Evolutionary conservation across 352 stramenopile species (phyloP).

Genomic region (Phytophthora europaea): DNA sequence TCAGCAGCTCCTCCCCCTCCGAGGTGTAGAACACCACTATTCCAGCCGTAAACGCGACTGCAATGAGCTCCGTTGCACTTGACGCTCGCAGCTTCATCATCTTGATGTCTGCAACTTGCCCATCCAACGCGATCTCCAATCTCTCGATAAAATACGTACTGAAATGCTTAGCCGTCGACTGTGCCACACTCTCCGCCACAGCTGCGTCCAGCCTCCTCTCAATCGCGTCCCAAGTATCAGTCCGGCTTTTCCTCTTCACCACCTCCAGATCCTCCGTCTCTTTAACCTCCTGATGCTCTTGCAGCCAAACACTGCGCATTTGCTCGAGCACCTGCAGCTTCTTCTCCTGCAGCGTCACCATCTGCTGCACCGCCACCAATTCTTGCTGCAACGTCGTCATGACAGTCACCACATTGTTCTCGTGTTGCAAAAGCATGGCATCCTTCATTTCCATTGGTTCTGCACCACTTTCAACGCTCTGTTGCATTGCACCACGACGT

Average conservation of each 20-base stretch:
- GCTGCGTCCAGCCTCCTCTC: constrained; percentile 36
- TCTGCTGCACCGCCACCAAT: constrained; percentile 42
- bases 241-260: background rate
- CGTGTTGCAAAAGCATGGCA: background rate
- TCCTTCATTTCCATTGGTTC: background rate
- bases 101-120: constrained; percentile 48
- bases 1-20: constrained; percentile 29
- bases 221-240: constrained; percentile 19
- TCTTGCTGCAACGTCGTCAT: constrained; percentile 40
- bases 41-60: constrained; percentile 39
- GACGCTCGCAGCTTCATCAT: constrained; percentile 46
- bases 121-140: constrained; percentile 7
- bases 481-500: background rate
- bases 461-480: background rate
- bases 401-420: background rate
- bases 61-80: constrained; percentile 46
- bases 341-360: constrained; percentile 54
- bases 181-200: background rate
- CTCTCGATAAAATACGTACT: constrained; percentile 58
- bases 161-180: constrained; percentile 27
- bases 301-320: constrained; percentile 28
- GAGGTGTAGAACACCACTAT: constrained; percentile 48
- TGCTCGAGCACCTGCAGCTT: constrained; percentile 48
- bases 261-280: constrained; percentile 1
- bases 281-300: constrained; percentile 24